Conservation (phyloP, 1,284 basidiomycete species). For the Trametes hirsuta region DNA sequence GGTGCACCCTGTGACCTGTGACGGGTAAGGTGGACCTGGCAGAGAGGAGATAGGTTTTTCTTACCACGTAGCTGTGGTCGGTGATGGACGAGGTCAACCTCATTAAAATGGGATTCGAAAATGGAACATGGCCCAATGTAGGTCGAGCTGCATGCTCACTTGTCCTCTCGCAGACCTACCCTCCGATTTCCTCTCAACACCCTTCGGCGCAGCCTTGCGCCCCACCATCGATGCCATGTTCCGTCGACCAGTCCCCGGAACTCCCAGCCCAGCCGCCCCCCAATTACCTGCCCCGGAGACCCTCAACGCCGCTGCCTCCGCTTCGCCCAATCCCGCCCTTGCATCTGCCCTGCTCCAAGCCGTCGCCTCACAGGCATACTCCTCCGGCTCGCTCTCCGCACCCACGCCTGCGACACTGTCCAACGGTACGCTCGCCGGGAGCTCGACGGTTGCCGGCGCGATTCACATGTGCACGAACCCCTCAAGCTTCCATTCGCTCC, state of each 20-base stretch:
- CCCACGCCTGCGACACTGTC: constrained; percentile 32
- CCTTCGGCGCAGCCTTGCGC: constrained; percentile 84
- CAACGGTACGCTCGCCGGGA: constrained; percentile 34
- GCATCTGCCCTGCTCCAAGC: constrained; percentile 65
- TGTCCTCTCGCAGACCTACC: constrained; percentile 67
- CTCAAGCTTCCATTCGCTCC: constrained; percentile 53
- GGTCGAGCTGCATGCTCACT: background rate
- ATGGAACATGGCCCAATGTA: constrained; percentile 1
- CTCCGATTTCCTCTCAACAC: constrained; percentile 87
- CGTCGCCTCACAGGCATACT: constrained; percentile 57
- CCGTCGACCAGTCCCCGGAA: constrained; percentile 51
- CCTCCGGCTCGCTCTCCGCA: constrained; percentile 31
- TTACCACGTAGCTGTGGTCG: too few species aligned
- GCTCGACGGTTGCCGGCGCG: constrained; percentile 59
- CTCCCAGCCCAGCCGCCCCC: constrained; percentile 42
- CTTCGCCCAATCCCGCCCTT: constrained; percentile 51
- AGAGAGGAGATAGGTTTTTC: too few species aligned
- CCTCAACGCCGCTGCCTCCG: constrained; percentile 32
- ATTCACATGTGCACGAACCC: constrained; percentile 63
- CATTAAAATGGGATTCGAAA: too few species aligned
- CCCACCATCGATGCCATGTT: constrained; percentile 92
- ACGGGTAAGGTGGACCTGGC: too few species aligned
- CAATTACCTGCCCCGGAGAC: constrained; percentile 34
- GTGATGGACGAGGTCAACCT: too few species aligned
- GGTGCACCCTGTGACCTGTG: too few species aligned